Evolutionary conservation across 106 monocot species (phyloP).

Genomic region (Apostasia ramifera): DNA sequence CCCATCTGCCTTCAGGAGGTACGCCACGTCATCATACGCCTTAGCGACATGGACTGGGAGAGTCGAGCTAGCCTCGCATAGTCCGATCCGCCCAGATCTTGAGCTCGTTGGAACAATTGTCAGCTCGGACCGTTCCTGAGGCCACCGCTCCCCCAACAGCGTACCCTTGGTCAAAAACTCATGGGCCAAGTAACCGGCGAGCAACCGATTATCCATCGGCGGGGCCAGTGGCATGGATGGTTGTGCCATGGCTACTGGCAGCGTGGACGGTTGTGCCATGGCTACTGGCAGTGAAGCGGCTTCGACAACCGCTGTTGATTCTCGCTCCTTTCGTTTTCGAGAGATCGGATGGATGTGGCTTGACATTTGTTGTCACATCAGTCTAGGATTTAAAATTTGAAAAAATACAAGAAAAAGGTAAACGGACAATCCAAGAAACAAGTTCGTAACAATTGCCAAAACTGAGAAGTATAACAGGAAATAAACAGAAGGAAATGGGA

Average conservation of each 20-base stretch:
- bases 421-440: neutral
- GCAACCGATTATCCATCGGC: constrained; percentile 30
- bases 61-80: neutral
- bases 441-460: no score
- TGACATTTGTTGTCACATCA: constrained; percentile 32
- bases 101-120: neutral
- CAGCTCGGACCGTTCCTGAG: constrained; percentile 17
- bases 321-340: constrained; percentile 61
- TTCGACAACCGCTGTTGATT: constrained; percentile 5
- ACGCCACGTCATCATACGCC: constrained; percentile 34
- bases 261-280: neutral
- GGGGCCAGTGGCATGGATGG: neutral
- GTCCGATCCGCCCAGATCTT: constrained; percentile 5
- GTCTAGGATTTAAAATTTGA: neutral
- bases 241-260: constrained; percentile 1
- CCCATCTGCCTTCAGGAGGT: constrained; percentile 38
- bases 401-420: neutral
- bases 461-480: no score
- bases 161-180: constrained; percentile 78
- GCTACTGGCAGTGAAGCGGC: neutral
- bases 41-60: neutral
- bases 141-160: constrained; percentile 26
- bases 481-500: no score
- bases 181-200: constrained; percentile 88
- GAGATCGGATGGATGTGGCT: constrained; percentile 23